Evolutionary conservation across 2,329 filamentous ascomycete genomes (phyloP), one percentile per base, ranked within the genome.

Genomic region (Pseudogymnoascus sp.): DNA sequence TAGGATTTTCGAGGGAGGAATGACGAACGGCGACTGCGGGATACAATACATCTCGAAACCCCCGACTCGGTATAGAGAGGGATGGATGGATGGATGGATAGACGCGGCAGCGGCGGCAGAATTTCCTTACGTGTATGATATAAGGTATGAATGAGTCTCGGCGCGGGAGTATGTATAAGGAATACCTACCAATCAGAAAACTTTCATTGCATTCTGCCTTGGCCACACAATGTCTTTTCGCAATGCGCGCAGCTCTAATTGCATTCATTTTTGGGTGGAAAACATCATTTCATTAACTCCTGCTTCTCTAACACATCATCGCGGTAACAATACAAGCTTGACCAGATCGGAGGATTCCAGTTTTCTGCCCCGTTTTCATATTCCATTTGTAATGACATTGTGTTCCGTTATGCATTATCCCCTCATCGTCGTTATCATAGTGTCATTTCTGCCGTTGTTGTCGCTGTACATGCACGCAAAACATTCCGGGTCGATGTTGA

Each of bases 131-230:
- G 11, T 56, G 50, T 56, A 56, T 56, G 50, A 56, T 56, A 56
- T 33, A 56, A 56, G 46, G 50, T 56, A 56, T 56, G 50, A 13
- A 15, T 5, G 29, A 33, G n/a, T 33, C 29, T 33, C 50, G 50
- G 29, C 50, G 29, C n/a, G n/a, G 29, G 50, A 56, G 29, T 56
- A 56, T 56, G 26, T 56, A 56, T 56, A 56, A 56, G 50, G 50
- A 33, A 56, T 33, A 56, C 50, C 50, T 56, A 56, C 1, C 50
- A 56, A 33, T 56, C 50, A 56, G n/a, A 56, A 50, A 29, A 31
- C n/a, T 56, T 56, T 56, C n/a, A 19, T 21, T 56, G 6, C n/a
- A 33, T 33, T 31, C 50, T 56, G 10, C 50, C 50, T 53, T 53
- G 23, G 7, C 15, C n/a, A 31, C 15, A 3, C 50, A 33, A 56